Conservation (phyloP, 768 basidiomycete genomes). For the Kwoniella heveanensis region DNA sequence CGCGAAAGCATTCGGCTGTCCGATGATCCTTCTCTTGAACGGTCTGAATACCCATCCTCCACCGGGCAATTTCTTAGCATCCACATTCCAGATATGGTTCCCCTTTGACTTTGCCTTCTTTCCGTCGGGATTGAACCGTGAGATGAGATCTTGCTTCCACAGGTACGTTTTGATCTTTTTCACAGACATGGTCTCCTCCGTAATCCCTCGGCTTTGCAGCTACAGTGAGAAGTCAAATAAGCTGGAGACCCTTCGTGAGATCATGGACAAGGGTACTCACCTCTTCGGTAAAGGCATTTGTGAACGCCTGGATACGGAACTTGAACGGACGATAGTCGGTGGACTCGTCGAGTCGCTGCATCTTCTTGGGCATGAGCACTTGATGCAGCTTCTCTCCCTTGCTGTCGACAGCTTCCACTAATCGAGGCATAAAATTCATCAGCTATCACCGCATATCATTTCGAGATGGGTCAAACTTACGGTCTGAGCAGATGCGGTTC, state of each 20-base stretch:
- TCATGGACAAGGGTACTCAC: conserved; percentile 56
- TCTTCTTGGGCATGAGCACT: conserved; percentile 94
- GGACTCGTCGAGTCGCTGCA: conserved; percentile 95
- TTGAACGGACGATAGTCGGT: conserved; percentile 98
- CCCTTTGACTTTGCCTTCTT: conserved; percentile 99
- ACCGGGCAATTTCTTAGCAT: conserved; percentile 72
- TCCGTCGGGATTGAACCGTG: conserved; percentile 97
- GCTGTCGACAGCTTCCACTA: conserved; percentile 87
- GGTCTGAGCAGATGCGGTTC: conserved; percentile 81
- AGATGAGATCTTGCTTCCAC: conserved; percentile 87
- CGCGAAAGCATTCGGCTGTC: conserved; percentile 76
- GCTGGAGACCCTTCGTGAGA: not conserved
- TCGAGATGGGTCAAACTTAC: conserved; percentile 63
- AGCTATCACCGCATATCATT: too few species aligned
- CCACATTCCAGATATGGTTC: conserved; percentile 98
- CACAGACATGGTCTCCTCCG: conserved; percentile 92
- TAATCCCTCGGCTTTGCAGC: conserved; percentile 81
- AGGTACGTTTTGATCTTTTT: conserved; percentile 95
- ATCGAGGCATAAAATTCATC: too few species aligned
- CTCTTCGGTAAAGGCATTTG: conserved; percentile 90
- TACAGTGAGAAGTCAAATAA: conserved; percentile 49
- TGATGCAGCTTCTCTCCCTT: conserved; percentile 98
- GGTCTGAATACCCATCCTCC: conserved; percentile 84
- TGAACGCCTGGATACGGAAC: conserved; percentile 97
- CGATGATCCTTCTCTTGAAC: conserved; percentile 84